These are phyloP conservation scores for Neurospora sp. DNA, from an alignment of 495 filamentous ascomycete species.

Conservation along the genomic window DNA sequence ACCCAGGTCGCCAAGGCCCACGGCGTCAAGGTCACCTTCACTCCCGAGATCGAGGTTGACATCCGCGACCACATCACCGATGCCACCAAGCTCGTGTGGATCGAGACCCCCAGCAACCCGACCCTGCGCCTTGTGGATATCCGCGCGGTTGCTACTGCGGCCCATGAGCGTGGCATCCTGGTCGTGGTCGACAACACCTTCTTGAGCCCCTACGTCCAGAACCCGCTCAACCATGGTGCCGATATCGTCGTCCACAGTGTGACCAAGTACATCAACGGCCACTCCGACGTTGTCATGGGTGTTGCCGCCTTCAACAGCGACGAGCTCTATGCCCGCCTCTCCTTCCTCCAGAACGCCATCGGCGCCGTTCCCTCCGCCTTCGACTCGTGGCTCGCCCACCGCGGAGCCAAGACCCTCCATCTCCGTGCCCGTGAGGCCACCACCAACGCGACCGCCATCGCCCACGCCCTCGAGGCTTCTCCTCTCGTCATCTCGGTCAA, in stretches of 20 bases:
- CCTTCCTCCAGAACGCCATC: conserved; percentile 95
- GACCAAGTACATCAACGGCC: conserved; percentile 99
- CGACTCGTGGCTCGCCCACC: conserved; percentile 98
- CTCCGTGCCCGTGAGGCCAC: conserved; percentile 78
- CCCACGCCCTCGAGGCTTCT: conserved; percentile 66
- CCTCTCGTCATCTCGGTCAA: conserved; percentile 78
- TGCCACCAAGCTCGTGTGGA: conserved; percentile 94
- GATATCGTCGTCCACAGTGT: conserved; percentile 98
- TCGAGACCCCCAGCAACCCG: conserved; percentile 90
- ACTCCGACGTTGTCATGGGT: conserved; percentile 97
- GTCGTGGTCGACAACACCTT: conserved; percentile 99
- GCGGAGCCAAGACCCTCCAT: conserved; percentile 94
- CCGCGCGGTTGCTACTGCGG: conserved; percentile 64
- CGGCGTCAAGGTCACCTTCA: conserved; percentile 90
- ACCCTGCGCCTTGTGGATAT: conserved; percentile 91
- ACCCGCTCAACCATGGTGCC: conserved; percentile 87
- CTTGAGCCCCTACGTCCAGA: conserved; percentile 90
- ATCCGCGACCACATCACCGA: conserved; percentile 73
- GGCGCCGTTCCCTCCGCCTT: conserved; percentile 91
- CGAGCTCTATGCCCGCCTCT: conserved; percentile 60
- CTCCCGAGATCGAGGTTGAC: conserved; percentile 79
- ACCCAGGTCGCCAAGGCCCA: conserved; percentile 94
- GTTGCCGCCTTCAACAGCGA: conserved; percentile 90
- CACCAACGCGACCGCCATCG: conserved; percentile 70
- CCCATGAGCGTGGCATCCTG: conserved; percentile 79